Evolutionary conservation across 2,329 filamentous ascomycete genomes (phyloP), one percentile per base, ranked within the genome.

Genomic region (Ceratocystis alfenasii): DNA sequence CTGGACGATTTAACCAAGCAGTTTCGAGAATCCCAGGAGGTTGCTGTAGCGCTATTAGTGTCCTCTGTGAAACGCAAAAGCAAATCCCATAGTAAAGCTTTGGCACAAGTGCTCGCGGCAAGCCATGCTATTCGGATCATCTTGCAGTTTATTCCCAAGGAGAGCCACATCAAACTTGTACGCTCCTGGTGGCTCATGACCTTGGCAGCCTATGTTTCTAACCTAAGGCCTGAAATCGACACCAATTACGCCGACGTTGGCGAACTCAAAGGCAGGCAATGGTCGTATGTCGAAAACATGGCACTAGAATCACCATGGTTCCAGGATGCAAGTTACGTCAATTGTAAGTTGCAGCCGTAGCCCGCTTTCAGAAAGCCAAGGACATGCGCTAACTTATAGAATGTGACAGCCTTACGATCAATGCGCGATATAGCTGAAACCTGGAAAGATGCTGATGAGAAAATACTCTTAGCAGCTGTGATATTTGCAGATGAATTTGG

Each of bases 111-210:
- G 6, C 80, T 99, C 41, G 95, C 90, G 0, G 87, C 88, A 22
- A 92, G 87, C 68, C 91, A 99, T 73, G 93, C 94, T 0, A 83
- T 96, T 12, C 83, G 94, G n/a, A 84, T 95, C 28, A 76, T 99
- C 4, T 78, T 99, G 2, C 90, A 94, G 0, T 75, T 90, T 45
- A 77, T 96, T 10, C 90, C 91, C 0, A 75, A 80, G 15, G 83
- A 84, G 71, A 87, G 86, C 71, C 93, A 96, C 70, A 74, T 90
- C 59, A 78, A 78, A 25, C 77, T 99, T 3, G 80, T 97, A 7
- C 81, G 88, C 48, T 86, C 95, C 74, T 97, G 94, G 91, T 96
- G 90, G 89, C 77, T 99, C 4, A 82, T 96, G 53, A 84, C 87
- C 0, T 74, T 96, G 53, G 83, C 85, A 0, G 82, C 92, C 10